phyloP scores from a whole-genome alignment of 768 basidiomycete genomes.

The Clitopilus passeckerianus region DNA sequence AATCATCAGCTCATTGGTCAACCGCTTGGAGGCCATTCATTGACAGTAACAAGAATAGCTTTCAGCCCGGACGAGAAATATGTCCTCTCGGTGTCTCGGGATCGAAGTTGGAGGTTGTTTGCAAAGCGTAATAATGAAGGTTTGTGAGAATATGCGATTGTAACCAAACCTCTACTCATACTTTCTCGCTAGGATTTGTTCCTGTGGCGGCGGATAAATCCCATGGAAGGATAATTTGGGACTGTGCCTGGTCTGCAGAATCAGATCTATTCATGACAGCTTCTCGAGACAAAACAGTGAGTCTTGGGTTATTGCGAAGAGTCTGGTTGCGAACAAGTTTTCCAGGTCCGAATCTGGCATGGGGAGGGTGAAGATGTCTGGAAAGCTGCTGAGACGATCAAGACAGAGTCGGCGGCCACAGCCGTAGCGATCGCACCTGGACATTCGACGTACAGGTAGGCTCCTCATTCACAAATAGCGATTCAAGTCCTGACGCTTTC shows the following conservation, averaged over 20 bases:
- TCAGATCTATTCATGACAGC: slow-evolving; percentile 86
- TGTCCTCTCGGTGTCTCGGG: slow-evolving; percentile 84
- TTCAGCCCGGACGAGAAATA: slow-evolving; percentile 84
- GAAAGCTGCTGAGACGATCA: slow-evolving; percentile 56
- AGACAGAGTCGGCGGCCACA: slow-evolving; percentile 73
- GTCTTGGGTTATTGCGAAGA: background rate
- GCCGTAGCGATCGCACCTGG: slow-evolving; percentile 60
- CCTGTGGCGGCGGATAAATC: slow-evolving; percentile 73
- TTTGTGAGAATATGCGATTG: slow-evolving; percentile 15
- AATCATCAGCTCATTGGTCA: slow-evolving; percentile 68
- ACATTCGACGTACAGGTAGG: slow-evolving; percentile 30
- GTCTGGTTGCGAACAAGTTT: background rate
- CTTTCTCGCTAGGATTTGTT: slow-evolving; percentile 43
- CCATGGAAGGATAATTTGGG: slow-evolving; percentile 94
- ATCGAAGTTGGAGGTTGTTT: slow-evolving; percentile 88
- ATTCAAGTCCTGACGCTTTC: background rate
- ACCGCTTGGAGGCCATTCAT: slow-evolving; percentile 75
- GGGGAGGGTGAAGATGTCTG: slow-evolving; percentile 40
- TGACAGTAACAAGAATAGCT: slow-evolving; percentile 87
- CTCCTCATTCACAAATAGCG: background rate
- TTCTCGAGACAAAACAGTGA: slow-evolving; percentile 90
- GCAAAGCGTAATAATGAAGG: slow-evolving; percentile 39
- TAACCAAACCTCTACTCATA: background rate
- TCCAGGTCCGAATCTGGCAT: slow-evolving; percentile 85
- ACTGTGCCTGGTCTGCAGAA: slow-evolving; percentile 81